phyloP scores from a whole-genome alignment of 1,139 yeast species.

The Candida sp. region DNA sequence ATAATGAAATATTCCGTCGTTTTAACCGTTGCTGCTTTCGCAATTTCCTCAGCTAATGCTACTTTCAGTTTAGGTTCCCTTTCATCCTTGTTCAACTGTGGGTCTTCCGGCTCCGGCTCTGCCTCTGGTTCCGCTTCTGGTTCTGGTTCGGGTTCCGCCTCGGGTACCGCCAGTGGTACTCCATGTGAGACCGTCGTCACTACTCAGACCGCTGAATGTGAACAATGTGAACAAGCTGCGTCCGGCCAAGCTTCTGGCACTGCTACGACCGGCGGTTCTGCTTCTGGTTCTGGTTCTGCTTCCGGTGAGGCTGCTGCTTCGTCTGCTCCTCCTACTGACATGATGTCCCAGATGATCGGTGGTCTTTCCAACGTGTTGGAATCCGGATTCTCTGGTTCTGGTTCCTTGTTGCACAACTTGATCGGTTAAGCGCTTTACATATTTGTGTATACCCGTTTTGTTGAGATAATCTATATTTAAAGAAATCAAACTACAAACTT shows the following conservation, averaged over 20 bases:
- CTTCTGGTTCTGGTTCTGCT: neutral
- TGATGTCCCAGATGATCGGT: slow-evolving; percentile 4
- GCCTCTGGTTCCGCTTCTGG: neutral
- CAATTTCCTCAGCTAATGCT: neutral
- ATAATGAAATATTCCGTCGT: slow-evolving; percentile 3
- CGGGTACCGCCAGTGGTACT: too few relatives aligned
- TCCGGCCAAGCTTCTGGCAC: neutral
- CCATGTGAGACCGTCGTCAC: too few relatives aligned
- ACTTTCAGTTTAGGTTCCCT: neutral
- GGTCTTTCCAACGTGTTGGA: neutral
- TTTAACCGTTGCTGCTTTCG: neutral
- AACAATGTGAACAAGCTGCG: neutral
- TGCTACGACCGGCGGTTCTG: neutral
- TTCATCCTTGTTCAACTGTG: too few relatives aligned
- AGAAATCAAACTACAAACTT: neutral
- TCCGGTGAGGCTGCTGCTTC: neutral
- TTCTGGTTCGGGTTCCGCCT: neutral
- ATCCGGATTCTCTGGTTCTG: slow-evolving; percentile 1
- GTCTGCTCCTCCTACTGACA: slow-evolving; percentile 1
- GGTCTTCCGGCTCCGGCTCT: neutral
- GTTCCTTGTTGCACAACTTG: slow-evolving; percentile 1
- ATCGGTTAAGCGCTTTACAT: neutral
- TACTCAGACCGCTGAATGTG: neutral
- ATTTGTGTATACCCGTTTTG: neutral
- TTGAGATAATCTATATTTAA: neutral